These are phyloP conservation scores for Coemansia sp. DNA, from an alignment of 192 early-diverging fungal species.

Conservation along the genomic window DNA sequence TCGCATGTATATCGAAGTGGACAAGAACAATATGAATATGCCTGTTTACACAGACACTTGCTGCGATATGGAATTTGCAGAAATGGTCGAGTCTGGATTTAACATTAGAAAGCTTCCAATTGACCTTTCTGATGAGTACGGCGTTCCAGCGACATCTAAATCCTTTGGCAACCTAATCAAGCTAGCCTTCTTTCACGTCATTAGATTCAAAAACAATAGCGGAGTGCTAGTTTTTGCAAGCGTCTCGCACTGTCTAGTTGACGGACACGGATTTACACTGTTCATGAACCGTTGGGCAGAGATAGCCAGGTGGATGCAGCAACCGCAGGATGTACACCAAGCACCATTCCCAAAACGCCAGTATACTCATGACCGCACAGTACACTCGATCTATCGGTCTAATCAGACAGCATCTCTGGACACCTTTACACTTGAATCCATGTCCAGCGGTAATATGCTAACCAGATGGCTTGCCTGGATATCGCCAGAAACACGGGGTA, in stretches of 20 bases:
- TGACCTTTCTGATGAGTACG: neutral
- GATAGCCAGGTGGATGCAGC: slow-evolving; percentile 9
- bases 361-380: neutral
- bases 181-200: slow-evolving; percentile 5
- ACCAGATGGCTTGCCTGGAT: slow-evolving; percentile 12
- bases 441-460: neutral
- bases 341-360: neutral
- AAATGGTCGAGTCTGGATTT: slow-evolving; percentile 6
- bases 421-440: neutral
- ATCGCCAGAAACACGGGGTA: slow-evolving; percentile 19
- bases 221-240: slow-evolving; percentile 26
- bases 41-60: slow-evolving; percentile 22
- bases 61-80: slow-evolving; percentile 5
- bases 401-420: neutral
- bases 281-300: slow-evolving; percentile 34
- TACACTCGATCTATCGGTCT: neutral
- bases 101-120: slow-evolving; percentile 8
- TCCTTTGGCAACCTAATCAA: slow-evolving; percentile 5
- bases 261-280: slow-evolving; percentile 15
- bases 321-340: neutral
- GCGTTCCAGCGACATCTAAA: neutral
- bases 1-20: slow-evolving; percentile 2
- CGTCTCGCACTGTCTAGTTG: slow-evolving; percentile 21
- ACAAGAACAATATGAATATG: slow-evolving; percentile 26
- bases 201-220: slow-evolving; percentile 21